Conservation (phyloP, 108 stramenopile genomes). For the Nitzschia sp. region DNA sequence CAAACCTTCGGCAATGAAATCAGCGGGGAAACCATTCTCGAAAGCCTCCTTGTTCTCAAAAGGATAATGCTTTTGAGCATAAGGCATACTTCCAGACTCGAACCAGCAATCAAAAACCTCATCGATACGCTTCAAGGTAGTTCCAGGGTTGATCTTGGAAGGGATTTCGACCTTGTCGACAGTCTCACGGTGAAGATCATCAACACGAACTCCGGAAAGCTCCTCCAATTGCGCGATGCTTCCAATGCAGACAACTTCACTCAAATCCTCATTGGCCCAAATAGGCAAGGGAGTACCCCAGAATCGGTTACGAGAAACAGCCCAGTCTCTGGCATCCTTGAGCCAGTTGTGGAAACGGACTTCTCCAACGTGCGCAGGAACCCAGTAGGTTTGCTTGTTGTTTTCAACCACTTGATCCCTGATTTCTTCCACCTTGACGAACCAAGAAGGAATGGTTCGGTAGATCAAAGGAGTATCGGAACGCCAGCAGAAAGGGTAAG, state of each 20-base stretch:
- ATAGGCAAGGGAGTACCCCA: slow-evolving; percentile 99
- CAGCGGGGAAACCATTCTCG: slow-evolving; percentile 97
- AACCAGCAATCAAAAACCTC: slow-evolving; percentile 99
- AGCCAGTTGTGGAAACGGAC: slow-evolving; percentile 99
- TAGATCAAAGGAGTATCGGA: slow-evolving; percentile 99
- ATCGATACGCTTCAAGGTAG: slow-evolving; percentile 85
- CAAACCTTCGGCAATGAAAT: slow-evolving; percentile 99
- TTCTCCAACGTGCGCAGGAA: slow-evolving; percentile 91
- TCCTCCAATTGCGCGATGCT: slow-evolving; percentile 93
- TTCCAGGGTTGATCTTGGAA: slow-evolving; percentile 88
- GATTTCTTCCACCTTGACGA: slow-evolving; percentile 96
- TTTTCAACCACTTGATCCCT: slow-evolving; percentile 91
- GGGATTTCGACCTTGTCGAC: slow-evolving; percentile 96
- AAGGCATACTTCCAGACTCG: slow-evolving; percentile 99
- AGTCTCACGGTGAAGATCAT: slow-evolving; percentile 94
- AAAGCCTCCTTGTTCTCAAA: slow-evolving; percentile 98
- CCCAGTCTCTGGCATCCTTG: slow-evolving; percentile 97
- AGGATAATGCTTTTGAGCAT: slow-evolving; percentile 99
- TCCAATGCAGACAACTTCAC: slow-evolving; percentile 93
- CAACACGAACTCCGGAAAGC: slow-evolving; percentile 77
- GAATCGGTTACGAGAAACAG: slow-evolving; percentile 96
- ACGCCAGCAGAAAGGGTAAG: slow-evolving; percentile 99
- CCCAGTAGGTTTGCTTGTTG: slow-evolving; percentile 98
- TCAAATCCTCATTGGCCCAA: slow-evolving; percentile 93
- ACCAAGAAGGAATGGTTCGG: slow-evolving; percentile 99